Evolutionary conservation across 441 rosid genomes (phyloP), one percentile per base, ranked within the genome.

Genomic region (Brassica balearica): DNA sequence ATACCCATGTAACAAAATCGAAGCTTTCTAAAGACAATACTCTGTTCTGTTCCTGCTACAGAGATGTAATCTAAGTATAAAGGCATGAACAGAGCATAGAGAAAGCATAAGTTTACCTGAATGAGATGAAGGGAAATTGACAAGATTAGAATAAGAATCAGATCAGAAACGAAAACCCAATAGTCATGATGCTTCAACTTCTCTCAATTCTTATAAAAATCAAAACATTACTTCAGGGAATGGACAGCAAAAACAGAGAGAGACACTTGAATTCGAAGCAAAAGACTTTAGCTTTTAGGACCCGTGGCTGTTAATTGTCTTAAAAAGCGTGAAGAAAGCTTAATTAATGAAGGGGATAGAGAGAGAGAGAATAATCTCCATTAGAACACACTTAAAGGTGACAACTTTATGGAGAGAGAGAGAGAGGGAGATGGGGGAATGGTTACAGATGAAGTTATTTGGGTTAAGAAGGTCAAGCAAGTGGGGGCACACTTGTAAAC

Each of bases 241-340:
- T 9, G 55, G 23, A 65, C 62, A 71, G 59, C 41, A 61, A 12
- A 65, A 41, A 73, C 8, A 61, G 36, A 61, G 51, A 75, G 67
- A 41, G 9, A 78, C 72, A 66, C 86, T 84, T 84, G 85, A 85
- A 85, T 81, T 84, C 75, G 71, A 87, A 84, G 83, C 84, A 76
- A 86, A 79, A 74, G 22, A 8, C 68, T 69, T 80, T 6, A 43
- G 29, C 76, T 53, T 75, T 11, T 71, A 68, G 10, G 71, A 63
- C 78, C 79, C 82, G 82, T 74, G 79, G 60, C 74, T 69, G 79
- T 74, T 80, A 80, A 69, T 80, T 80, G 60, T 70, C 79, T 80
- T 65, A 56, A 80, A 74, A 74, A 74, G 79, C 75, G 75, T 79
- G 82, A 69, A 79, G 82, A 74, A 63, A 38, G 56, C 71, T 79